Evolutionary conservation across 306 rosid species (phyloP).

Genomic region (Psophocarpus tetragonolobus): DNA sequence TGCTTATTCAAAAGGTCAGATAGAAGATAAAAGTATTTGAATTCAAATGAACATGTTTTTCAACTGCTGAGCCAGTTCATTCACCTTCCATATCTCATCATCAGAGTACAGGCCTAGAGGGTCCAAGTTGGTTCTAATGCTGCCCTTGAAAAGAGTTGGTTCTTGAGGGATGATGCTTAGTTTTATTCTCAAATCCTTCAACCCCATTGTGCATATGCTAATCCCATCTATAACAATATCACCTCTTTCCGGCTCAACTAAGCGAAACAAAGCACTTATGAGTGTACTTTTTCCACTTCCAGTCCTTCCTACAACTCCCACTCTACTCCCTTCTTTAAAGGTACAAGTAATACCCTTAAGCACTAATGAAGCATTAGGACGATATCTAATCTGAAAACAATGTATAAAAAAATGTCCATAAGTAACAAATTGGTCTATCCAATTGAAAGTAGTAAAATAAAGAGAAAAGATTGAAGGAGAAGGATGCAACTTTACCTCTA

Average conservation of each 20-base stretch:
- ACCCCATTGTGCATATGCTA: slow-evolving; percentile 68
- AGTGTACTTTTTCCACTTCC: slow-evolving; percentile 90
- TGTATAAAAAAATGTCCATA: neutral
- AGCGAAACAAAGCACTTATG: slow-evolving; percentile 77
- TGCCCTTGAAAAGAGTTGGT: slow-evolving; percentile 82
- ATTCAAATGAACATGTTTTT: neutral
- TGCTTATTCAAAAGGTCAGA: neutral
- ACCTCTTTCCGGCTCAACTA: slow-evolving; percentile 75
- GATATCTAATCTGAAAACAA: slow-evolving; percentile 61
- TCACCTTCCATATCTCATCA: slow-evolving; percentile 80
- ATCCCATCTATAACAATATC: slow-evolving; percentile 61
- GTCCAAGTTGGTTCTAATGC: slow-evolving; percentile 74
- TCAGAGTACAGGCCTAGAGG: slow-evolving; percentile 64
- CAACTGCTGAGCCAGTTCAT: neutral
- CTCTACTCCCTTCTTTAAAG: slow-evolving; percentile 63
- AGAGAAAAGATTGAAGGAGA: neutral
- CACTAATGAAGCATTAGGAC: slow-evolving; percentile 62
- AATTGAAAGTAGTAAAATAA: neutral
- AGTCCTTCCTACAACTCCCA: slow-evolving; percentile 87
- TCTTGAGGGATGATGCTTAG: slow-evolving; percentile 89
- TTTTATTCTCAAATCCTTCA: slow-evolving; percentile 72
- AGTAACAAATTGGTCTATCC: neutral
- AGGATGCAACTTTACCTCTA: slow-evolving; percentile 47
- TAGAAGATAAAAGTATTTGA: neutral
- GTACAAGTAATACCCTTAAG: slow-evolving; percentile 77